phyloP scores from a whole-genome alignment of 768 basidiomycete genomes.

The Leccinum incarnatum region DNA sequence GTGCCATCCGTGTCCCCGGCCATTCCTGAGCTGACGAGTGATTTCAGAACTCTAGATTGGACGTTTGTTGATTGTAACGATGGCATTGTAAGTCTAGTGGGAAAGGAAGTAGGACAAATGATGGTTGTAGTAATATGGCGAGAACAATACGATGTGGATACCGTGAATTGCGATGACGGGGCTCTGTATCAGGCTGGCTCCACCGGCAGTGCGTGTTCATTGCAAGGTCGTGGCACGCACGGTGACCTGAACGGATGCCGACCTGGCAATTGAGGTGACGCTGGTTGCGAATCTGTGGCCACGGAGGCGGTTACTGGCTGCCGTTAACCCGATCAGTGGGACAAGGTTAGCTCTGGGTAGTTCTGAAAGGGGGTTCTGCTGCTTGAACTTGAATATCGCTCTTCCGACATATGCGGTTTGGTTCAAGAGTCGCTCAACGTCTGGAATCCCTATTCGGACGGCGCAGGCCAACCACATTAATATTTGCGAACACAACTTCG shows the following conservation, averaged over 20 bases:
- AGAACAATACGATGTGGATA: constrained; percentile 4
- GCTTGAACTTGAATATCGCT: constrained; percentile 3
- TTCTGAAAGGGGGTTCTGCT: constrained; percentile 11
- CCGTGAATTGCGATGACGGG: background rate
- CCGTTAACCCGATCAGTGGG: constrained; percentile 21
- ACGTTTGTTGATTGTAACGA: background rate
- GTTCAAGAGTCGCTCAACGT: background rate
- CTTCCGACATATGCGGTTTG: constrained; percentile 19
- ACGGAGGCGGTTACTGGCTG: constrained; percentile 1
- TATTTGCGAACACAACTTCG: constrained; percentile 1
- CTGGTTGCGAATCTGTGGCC: constrained; percentile 7
- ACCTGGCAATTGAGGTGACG: background rate
- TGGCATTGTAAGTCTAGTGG: constrained; percentile 8
- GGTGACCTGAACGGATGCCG: constrained; percentile 18
- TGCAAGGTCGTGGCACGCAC: background rate
- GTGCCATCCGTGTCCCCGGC: constrained; percentile 2
- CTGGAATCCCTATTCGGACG: constrained; percentile 11
- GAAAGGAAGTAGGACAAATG: constrained; percentile 5
- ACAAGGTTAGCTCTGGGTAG: constrained; percentile 34
- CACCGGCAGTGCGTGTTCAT: background rate
- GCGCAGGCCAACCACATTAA: constrained; percentile 17
- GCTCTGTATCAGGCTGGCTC: background rate
- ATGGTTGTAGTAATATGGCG: constrained; percentile 9
- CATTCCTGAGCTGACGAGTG: constrained; percentile 1
- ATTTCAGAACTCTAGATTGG: constrained; percentile 23